These are phyloP conservation scores for Lachnellula willkommii DNA, from an alignment of 2,329 filamentous ascomycete genomes.

Conservation along the genomic window DNA sequence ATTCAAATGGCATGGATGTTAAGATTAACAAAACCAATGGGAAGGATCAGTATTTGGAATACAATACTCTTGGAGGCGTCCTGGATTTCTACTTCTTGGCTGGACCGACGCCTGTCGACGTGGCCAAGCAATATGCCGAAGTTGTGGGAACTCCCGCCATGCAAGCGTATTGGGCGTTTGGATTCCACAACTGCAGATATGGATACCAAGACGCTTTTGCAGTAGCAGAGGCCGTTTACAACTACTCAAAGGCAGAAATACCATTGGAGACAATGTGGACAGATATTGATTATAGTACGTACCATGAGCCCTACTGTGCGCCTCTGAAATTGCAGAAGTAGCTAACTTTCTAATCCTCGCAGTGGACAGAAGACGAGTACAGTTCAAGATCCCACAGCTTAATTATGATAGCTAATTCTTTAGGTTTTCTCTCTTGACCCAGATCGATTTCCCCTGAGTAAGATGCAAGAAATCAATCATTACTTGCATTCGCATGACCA, in stretches of 20 bases:
- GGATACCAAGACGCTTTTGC: constrained; percentile 58
- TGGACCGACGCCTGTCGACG: constrained; percentile 53
- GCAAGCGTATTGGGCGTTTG: constrained; percentile 61
- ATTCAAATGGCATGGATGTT: constrained; percentile 73
- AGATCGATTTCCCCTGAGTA: constrained; percentile 54
- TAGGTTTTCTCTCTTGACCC: constrained; percentile 59
- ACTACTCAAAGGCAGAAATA: constrained; percentile 60
- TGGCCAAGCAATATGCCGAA: constrained; percentile 54
- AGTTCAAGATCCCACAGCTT: not conserved
- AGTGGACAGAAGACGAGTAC: constrained; percentile 44
- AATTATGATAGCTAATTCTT: not conserved
- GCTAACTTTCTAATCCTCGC: not conserved
- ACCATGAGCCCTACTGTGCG: no score
- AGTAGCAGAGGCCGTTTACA: constrained; percentile 61
- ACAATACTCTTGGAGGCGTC: constrained; percentile 72
- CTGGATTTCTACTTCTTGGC: constrained; percentile 66
- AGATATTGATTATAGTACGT: constrained; percentile 40
- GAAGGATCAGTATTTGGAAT: constrained; percentile 62
- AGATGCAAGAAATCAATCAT: constrained; percentile 60
- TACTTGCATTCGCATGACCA: constrained; percentile 63
- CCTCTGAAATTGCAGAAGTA: not conserved
- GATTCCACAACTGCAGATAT: constrained; percentile 59
- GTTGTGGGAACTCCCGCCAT: constrained; percentile 53
- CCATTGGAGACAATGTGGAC: constrained; percentile 68
- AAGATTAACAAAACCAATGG: constrained; percentile 59